Conservation (phyloP, 805 yeast genomes). For the Yamadazyma takamatsuzukensis region DNA sequence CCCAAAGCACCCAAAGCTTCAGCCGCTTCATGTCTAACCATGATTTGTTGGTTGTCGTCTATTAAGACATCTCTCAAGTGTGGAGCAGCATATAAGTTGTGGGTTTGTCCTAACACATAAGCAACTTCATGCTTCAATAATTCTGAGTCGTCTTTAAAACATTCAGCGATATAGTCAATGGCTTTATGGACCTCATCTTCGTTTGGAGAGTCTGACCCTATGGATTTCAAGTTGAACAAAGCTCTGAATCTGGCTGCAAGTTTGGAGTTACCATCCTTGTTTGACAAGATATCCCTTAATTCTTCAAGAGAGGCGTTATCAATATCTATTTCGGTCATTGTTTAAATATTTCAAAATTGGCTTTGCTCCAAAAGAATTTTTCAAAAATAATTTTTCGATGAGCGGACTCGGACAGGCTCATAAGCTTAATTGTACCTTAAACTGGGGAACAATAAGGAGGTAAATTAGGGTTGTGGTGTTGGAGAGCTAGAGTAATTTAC, state of each 20-base stretch:
- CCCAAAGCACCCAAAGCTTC: conserved; percentile 98
- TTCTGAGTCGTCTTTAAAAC: conserved; percentile 80
- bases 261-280: conserved; percentile 63
- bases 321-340: conserved; percentile 34
- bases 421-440: too few species aligned
- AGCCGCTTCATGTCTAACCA: conserved; percentile 99
- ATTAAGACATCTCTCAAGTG: conserved; percentile 67
- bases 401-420: conserved; percentile 5
- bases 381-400: conserved; percentile 6
- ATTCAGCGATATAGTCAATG: conserved; percentile 78
- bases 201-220: conserved; percentile 68
- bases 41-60: conserved; percentile 69
- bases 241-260: conserved; percentile 92
- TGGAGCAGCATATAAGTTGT: conserved; percentile 75
- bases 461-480: too few species aligned
- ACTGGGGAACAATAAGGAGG: too few species aligned
- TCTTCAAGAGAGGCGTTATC: conserved; percentile 52
- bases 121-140: conserved; percentile 96
- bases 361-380: conserved; percentile 1
- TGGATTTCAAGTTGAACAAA: conserved; percentile 80
- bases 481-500: too few species aligned
- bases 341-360: background rate
- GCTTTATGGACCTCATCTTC: conserved; percentile 59
- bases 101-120: conserved; percentile 93
- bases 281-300: conserved; percentile 66